Conservation (phyloP, 148 eudicot genomes). For the Fagopyrum tataricum region DNA sequence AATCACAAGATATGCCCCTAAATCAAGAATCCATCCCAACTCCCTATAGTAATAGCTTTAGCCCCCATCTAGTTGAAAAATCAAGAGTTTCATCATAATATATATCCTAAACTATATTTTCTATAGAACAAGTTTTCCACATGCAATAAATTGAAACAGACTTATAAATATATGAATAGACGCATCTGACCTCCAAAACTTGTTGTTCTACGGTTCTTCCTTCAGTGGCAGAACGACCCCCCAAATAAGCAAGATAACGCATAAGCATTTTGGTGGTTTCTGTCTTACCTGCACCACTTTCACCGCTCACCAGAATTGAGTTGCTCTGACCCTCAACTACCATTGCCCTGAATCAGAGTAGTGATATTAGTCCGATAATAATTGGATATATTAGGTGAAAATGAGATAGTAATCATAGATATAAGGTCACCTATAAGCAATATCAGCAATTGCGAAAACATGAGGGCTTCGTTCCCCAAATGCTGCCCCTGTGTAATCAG, state of each 20-base stretch:
- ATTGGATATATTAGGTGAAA: background rate
- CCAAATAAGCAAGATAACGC: slow-evolving; percentile 91
- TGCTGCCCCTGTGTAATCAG: slow-evolving; percentile 79
- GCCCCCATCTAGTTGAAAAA: background rate
- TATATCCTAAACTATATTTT: background rate
- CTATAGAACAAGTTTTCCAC: background rate
- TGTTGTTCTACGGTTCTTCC: slow-evolving; percentile 93
- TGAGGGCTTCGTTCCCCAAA: slow-evolving; percentile 90
- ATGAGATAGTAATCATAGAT: background rate
- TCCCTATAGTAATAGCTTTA: background rate
- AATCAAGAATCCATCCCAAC: background rate
- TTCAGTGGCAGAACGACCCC: slow-evolving; percentile 80
- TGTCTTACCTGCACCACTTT: slow-evolving; percentile 97
- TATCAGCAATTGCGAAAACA: slow-evolving; percentile 86
- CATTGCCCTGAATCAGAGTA: slow-evolving; percentile 61
- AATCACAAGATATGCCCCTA: background rate
- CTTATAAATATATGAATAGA: background rate
- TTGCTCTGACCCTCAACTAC: slow-evolving; percentile 79
- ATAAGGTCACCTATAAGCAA: slow-evolving; percentile 59
- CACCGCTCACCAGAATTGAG: slow-evolving; percentile 89
- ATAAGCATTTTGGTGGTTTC: slow-evolving; percentile 96
- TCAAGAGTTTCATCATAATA: background rate
- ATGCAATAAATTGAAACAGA: background rate
- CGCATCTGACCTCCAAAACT: slow-evolving; percentile 70
- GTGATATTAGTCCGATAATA: slow-evolving; percentile 7